Percentiles rank a stretch among this genome's conserved stretches.
phyloP scores from a whole-genome alignment of 2,329 filamentous ascomycete genomes.

The Venturia effusa region DNA sequence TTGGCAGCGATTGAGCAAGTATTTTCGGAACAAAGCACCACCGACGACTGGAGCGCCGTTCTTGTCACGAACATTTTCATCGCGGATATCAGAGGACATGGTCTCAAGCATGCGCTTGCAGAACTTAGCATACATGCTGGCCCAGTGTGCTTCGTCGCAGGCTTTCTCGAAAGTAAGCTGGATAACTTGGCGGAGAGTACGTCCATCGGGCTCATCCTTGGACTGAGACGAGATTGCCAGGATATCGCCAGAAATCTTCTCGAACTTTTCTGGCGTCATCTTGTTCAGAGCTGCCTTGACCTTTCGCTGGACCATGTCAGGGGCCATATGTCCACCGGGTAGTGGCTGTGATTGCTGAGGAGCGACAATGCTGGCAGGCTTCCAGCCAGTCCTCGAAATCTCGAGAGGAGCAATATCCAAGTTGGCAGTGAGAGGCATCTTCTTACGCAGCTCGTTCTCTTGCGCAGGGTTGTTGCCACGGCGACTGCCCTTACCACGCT shows the following conservation, averaged over 20 bases:
- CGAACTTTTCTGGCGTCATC: conserved; percentile 99
- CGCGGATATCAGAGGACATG: conserved; percentile 90
- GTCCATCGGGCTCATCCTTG: conserved; percentile 87
- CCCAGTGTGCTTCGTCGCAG: conserved; percentile 97
- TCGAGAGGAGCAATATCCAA: conserved; percentile 72
- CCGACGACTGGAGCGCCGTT: conserved; percentile 78
- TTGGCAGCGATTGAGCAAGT: conserved; percentile 94
- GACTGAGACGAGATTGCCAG: conserved; percentile 87
- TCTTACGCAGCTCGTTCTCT: conserved; percentile 61
- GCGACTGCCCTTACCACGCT: conserved; percentile 54
- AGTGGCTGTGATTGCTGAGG: conserved; percentile 15
- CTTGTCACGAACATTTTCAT: conserved; percentile 91
- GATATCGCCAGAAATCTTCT: conserved; percentile 89
- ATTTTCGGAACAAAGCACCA: conserved; percentile 94
- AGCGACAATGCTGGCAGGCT: conserved; percentile 57
- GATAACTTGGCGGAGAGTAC: conserved; percentile 93
- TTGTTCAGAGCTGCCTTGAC: conserved; percentile 98
- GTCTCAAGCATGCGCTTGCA: conserved; percentile 93
- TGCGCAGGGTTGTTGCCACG: conserved; percentile 44
- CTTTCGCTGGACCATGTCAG: conserved; percentile 93
- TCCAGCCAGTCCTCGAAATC: conserved; percentile 71
- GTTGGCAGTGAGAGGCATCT: conserved; percentile 83
- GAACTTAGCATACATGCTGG: conserved; percentile 97
- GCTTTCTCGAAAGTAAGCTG: conserved; percentile 99
- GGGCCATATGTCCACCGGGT: conserved; percentile 56